Evolutionary conservation across 345 rosid species (phyloP).

Genomic region (Ceriops zippeliana): DNA sequence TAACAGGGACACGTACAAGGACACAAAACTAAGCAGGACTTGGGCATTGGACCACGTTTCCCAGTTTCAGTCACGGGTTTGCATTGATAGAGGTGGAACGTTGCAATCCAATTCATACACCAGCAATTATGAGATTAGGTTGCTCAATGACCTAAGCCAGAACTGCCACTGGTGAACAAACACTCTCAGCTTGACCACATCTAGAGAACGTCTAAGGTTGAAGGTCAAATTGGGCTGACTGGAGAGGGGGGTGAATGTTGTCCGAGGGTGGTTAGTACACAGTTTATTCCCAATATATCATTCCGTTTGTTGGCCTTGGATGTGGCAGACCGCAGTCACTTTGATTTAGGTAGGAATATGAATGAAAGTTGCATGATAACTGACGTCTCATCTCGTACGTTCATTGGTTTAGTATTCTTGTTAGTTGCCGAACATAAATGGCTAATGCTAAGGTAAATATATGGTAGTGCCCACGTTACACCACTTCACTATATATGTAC

Average conservation of each 20-base stretch:
- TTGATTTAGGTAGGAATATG: constrained; percentile 24
- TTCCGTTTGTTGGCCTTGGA: not conserved
- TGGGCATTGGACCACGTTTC: constrained; percentile 4
- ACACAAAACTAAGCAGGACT: not conserved
- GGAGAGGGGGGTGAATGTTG: not conserved
- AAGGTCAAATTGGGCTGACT: not conserved
- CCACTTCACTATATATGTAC: not conserved
- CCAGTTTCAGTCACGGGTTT: not conserved
- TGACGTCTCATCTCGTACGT: constrained; percentile 11
- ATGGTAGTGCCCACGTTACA: not conserved
- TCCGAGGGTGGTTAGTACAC: too few species aligned
- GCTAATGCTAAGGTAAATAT: not conserved
- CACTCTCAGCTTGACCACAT: constrained; percentile 3
- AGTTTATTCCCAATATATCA: too few species aligned
- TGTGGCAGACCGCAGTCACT: not conserved
- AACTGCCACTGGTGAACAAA: not conserved
- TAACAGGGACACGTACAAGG: not conserved
- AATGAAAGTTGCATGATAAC: constrained; percentile 25
- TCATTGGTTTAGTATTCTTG: constrained; percentile 13
- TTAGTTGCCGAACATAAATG: not conserved
- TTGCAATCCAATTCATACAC: constrained; percentile 6
- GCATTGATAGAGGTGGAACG: not conserved
- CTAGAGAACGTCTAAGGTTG: not conserved
- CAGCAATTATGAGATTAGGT: constrained; percentile 5
- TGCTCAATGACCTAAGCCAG: not conserved